Evolutionary conservation across 106 monocot species (phyloP), one percentile per base, ranked within the genome.

Genomic region (Platanthera zijinensis): DNA sequence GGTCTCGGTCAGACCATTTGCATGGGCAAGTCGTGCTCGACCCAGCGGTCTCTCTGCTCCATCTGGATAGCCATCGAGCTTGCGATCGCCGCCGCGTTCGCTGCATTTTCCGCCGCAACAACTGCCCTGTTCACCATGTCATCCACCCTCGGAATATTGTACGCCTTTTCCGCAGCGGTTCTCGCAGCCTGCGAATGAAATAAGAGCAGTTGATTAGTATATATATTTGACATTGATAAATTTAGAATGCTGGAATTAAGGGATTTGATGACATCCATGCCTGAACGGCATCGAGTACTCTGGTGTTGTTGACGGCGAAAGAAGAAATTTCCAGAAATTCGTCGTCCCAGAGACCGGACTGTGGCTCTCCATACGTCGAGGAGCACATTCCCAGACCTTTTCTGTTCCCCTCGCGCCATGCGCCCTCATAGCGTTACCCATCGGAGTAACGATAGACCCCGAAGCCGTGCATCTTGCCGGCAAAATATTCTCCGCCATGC

Each of bases 391-490:
- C 91, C 66, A 88, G 71, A 2, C 91, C 90, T 59, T 91, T 87
- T 47, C 85, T 83, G 57, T 73, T 91, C 45, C 91, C 91, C 52
- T 91, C 91, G n/a, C 88, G 91, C 91, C 90, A 91, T 66, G 87
- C 80, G 51, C 91, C 91, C 57, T 91, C 91, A 8, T 91, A 91
- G 62, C 75, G 75, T 75, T 91, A 87, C 48, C 86, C 87, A 80
- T 88, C 88, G 53, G 91, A 82, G 84, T 86, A 91, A 52, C 75
- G 74, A 69, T 91, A 88, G 48, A 88, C 82, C 13, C 91, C 91
- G 84, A 86, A 91, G 6, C 82, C 90, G 78, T 90, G 90, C 87
- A 90, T 87, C 84, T 91, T 88, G 78, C 88, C 91, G 28, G 89
- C 92, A 83, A 92, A 89, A 63, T 89, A 92, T 70, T 92, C 92